A percentile compares a stretch with the other conserved stretches of the same genome.
These are phyloP conservation scores for Euphorbia celastroides DNA, from an alignment of 441 rosid genomes.

Conservation along the genomic window DNA sequence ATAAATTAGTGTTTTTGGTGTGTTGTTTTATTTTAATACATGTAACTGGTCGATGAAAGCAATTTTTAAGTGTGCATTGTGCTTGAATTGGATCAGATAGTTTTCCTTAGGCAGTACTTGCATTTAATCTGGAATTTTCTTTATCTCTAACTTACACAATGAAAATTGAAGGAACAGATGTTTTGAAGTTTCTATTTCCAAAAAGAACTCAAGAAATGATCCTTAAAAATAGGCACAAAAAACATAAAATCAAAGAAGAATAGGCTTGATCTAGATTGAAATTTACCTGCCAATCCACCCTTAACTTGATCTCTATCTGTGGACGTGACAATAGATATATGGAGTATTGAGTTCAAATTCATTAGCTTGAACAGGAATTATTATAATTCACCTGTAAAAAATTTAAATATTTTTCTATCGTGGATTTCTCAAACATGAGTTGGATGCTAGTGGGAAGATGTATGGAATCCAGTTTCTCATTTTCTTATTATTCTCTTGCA, in stretches of 20 bases:
- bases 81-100: background rate
- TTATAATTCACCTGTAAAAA: background rate
- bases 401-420: background rate
- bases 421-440: background rate
- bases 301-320: background rate
- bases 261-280: background rate
- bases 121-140: too few relatives aligned
- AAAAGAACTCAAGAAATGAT: background rate
- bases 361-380: background rate
- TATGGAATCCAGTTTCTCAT: background rate
- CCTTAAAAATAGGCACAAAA: background rate
- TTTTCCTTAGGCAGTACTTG: background rate
- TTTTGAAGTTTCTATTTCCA: background rate
- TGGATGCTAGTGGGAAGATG: background rate
- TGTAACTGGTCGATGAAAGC: background rate
- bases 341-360: background rate
- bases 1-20: too few relatives aligned
- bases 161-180: background rate
- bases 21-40: background rate
- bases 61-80: background rate
- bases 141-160: too few relatives aligned
- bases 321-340: background rate
- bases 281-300: background rate
- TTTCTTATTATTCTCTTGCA: constrained; percentile 27
- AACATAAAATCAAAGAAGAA: background rate